Percentiles rank a stretch among this genome's conserved stretches.
phyloP scores from a whole-genome alignment of 2,329 filamentous ascomycete species.

The Colletotrichum sp. region DNA sequence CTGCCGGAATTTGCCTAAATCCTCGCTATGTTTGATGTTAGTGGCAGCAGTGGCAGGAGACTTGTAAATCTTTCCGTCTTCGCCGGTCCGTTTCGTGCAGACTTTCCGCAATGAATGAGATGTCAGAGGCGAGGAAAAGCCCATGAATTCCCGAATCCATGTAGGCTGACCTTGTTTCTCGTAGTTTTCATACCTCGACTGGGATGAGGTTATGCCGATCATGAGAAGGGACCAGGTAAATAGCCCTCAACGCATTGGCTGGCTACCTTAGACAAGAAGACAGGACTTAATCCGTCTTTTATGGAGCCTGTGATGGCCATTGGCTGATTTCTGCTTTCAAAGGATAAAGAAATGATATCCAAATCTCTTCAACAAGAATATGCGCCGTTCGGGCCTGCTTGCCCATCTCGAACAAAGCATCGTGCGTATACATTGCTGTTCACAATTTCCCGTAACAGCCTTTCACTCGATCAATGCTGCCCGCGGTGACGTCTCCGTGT shows the following conservation, averaged over 20 bases:
- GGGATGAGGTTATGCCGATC: background rate
- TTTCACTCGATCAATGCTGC: background rate
- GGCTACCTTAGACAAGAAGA: background rate
- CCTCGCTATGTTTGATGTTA: background rate
- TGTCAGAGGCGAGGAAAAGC: background rate
- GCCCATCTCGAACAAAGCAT: no score
- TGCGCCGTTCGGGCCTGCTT: no score
- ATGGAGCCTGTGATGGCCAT: rapidly evolving
- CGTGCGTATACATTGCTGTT: background rate
- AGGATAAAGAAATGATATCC: no score
- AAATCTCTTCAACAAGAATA: no score
- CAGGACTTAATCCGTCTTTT: background rate
- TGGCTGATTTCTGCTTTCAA: no score
- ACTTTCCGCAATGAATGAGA: no score
- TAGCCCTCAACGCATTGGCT: no score
- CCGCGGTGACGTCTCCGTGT: rapidly evolving
- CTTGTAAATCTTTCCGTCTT: background rate
- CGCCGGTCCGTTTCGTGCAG: no score
- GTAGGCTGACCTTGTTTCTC: background rate
- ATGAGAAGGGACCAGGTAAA: background rate
- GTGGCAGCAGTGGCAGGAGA: background rate
- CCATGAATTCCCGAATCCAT: background rate
- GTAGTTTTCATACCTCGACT: rapidly evolving
- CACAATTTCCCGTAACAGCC: background rate
- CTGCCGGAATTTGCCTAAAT: background rate